Percentiles rank a stretch among this genome's conserved stretches.
Conservation (phyloP, 2,329 filamentous ascomycete genomes). For the Furcasterigmium sp. region DNA sequence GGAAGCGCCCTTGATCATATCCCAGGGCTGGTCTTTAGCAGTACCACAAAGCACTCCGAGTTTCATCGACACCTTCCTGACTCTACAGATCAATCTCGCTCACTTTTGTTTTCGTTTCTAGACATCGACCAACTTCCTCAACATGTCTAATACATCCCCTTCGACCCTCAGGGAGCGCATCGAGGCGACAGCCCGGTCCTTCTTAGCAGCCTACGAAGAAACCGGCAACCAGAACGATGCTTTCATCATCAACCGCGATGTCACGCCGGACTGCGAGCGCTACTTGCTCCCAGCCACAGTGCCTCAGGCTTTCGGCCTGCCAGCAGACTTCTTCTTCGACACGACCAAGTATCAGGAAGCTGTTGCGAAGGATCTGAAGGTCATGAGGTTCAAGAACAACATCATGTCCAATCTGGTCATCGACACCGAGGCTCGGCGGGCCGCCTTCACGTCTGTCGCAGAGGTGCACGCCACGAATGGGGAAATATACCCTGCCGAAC, state of each 20-base stretch:
- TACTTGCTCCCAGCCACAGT: slow-evolving; percentile 2
- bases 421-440: slow-evolving; percentile 5
- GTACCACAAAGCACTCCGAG: too few relatives aligned
- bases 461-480: not conserved
- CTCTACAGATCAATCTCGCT: not conserved
- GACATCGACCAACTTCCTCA: too few relatives aligned
- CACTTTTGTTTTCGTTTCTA: too few relatives aligned
- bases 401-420: slow-evolving; percentile 6
- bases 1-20: too few relatives aligned
- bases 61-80: not conserved
- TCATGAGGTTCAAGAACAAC: slow-evolving; percentile 1
- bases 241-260: slow-evolving; percentile 7
- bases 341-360: not conserved
- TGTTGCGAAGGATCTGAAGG: slow-evolving; percentile 1
- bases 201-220: slow-evolving; percentile 4
- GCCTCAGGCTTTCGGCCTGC: slow-evolving; percentile 1
- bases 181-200: not conserved
- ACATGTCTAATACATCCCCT: slow-evolving; percentile 1
- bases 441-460: slow-evolving; percentile 2
- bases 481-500: not conserved
- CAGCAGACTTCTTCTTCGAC: not conserved
- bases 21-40: too few relatives aligned
- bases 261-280: slow-evolving; percentile 5
- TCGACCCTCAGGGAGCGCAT: slow-evolving; percentile 1
- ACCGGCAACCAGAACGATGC: not conserved